A percentile compares a stretch with the other conserved stretches of the same genome.
Evolutionary conservation across 208 protist genomes (phyloP).

Genomic region (Trypanosoma boissoni): DNA sequence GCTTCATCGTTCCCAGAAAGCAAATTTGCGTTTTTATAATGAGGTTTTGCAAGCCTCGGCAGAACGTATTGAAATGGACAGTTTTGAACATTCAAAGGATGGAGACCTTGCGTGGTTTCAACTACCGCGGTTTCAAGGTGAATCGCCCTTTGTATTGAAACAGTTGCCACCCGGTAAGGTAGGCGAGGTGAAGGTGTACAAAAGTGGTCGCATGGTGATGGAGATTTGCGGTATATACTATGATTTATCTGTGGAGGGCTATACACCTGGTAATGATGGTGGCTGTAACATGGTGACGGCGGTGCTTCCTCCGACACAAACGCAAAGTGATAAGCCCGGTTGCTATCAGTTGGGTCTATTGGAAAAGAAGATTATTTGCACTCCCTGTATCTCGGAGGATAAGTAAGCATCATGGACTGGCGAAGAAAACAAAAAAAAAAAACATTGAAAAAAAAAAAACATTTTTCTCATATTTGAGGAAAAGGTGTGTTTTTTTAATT

Average conservation of each 20-base stretch:
- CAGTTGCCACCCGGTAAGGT: slow-evolving; percentile 67
- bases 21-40: slow-evolving; percentile 68
- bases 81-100: slow-evolving; percentile 12
- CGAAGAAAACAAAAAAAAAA: slow-evolving; percentile 2
- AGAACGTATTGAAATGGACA: slow-evolving; percentile 17
- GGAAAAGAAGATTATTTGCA: slow-evolving; percentile 76
- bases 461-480: slow-evolving; percentile 5
- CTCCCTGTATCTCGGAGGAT: slow-evolving; percentile 39
- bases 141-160: slow-evolving; percentile 43
- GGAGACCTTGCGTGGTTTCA: slow-evolving; percentile 72
- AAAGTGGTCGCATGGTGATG: slow-evolving; percentile 79
- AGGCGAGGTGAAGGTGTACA: slow-evolving; percentile 74
- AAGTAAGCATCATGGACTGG: not conserved
- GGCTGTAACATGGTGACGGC: slow-evolving; percentile 45
- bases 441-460: not conserved
- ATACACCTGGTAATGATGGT: slow-evolving; percentile 30
- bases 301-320: slow-evolving; percentile 41
- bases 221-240: slow-evolving; percentile 73
- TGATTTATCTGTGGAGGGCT: slow-evolving; percentile 59
- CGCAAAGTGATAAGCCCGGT: slow-evolving; percentile 34
- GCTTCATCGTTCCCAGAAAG: slow-evolving; percentile 26
- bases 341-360: slow-evolving; percentile 73
- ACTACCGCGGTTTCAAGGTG: slow-evolving; percentile 62
- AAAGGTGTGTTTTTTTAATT: slow-evolving; percentile 3
- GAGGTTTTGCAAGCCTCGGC: slow-evolving; percentile 30